Conservation (phyloP, 257 asterid genomes). For the Cinchona pubescens region DNA sequence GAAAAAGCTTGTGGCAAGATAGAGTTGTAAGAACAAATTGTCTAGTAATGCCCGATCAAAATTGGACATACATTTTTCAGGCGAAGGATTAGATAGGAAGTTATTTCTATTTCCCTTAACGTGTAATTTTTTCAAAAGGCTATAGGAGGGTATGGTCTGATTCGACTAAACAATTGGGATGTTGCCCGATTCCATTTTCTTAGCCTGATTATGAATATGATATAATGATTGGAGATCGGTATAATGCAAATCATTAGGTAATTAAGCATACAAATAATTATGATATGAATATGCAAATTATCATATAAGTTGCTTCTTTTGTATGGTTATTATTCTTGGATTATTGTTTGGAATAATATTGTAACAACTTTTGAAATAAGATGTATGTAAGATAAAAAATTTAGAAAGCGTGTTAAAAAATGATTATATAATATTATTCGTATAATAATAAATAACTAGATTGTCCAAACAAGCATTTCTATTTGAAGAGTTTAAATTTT, state of each 20-base stretch:
- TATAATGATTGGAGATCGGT: slow-evolving; percentile 42
- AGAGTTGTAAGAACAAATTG: slow-evolving; percentile 41
- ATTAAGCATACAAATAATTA: no score
- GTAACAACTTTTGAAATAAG: no score
- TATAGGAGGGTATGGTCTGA: slow-evolving; percentile 42
- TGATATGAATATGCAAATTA: no score
- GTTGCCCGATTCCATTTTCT: slow-evolving; percentile 21
- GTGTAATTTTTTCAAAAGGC: slow-evolving; percentile 39
- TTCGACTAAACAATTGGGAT: slow-evolving; percentile 17
- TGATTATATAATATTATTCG: no score
- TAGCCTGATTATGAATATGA: slow-evolving; percentile 26
- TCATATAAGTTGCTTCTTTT: no score
- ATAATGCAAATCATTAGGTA: slow-evolving; percentile 25
- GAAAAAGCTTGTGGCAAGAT: slow-evolving; percentile 35
- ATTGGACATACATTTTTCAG: slow-evolving; percentile 41
- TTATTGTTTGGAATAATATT: no score
- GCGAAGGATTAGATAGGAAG: slow-evolving; percentile 38
- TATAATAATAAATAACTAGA: no score
- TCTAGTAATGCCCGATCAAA: slow-evolving; percentile 32
- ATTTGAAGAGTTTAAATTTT: no score
- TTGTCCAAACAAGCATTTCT: no score
- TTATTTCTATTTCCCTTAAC: slow-evolving; percentile 39
- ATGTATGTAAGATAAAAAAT: no score
- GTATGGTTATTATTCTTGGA: no score
- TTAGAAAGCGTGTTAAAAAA: no score